Conservation (phyloP, 1,284 basidiomycete species). For the Amylostereum areolatum region DNA sequence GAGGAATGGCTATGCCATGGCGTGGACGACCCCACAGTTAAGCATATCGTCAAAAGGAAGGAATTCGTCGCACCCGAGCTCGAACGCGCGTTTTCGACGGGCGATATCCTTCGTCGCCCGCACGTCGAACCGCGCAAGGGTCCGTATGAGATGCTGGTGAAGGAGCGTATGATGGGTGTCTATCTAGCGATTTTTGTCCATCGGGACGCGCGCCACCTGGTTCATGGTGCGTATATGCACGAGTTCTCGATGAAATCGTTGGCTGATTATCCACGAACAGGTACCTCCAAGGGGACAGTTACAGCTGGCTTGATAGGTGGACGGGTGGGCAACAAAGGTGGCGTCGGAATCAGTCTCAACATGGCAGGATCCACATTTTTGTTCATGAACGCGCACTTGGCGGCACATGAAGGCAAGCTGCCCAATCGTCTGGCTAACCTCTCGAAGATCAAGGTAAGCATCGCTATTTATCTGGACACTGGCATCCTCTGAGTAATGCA, state of each 20-base stretch:
- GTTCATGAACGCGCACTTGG: slow-evolving; percentile 86
- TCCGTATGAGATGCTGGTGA: slow-evolving; percentile 76
- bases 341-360: slow-evolving; percentile 77
- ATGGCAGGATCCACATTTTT: slow-evolving; percentile 70
- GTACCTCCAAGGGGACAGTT: slow-evolving; percentile 66
- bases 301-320: slow-evolving; percentile 86
- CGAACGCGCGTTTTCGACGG: slow-evolving; percentile 8
- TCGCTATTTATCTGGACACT: neutral
- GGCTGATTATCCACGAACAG: slow-evolving; percentile 24
- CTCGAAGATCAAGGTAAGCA: slow-evolving; percentile 64
- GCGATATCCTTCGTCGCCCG: slow-evolving; percentile 8
- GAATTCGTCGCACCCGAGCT: slow-evolving; percentile 2
- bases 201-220: slow-evolving; percentile 53
- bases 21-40: neutral
- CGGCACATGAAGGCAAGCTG: slow-evolving; percentile 73
- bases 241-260: neutral
- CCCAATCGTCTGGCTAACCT: slow-evolving; percentile 66
- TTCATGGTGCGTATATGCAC: slow-evolving; percentile 42
- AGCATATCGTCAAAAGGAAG: neutral
- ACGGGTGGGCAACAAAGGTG: slow-evolving; percentile 82
- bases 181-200: slow-evolving; percentile 74
- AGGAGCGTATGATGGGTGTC: slow-evolving; percentile 86
- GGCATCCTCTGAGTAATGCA: slow-evolving; percentile 6
- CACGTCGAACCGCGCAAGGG: slow-evolving; percentile 32
- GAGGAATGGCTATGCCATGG: slow-evolving; percentile 68